Percentiles rank a stretch among this genome's conserved stretches.
Conservation (phyloP, 148 eudicot genomes). For the Camellia granthamiana region DNA sequence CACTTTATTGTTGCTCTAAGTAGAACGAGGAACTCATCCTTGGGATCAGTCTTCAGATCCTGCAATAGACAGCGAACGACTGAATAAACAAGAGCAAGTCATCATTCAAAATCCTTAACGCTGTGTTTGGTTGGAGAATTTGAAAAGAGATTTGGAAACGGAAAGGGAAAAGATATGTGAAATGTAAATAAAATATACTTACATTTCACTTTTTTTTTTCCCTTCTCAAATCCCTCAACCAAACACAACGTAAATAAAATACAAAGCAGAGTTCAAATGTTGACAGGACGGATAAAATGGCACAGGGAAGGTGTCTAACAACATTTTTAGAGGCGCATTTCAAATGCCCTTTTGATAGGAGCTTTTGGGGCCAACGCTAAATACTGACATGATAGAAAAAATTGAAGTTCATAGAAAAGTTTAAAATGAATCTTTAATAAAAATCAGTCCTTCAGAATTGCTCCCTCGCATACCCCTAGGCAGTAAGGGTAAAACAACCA, state of each 20-base stretch:
- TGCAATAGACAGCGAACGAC: constrained; percentile 20
- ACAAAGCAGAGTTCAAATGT: neutral
- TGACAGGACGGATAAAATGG: neutral
- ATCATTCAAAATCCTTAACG: neutral
- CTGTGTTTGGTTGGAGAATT: no score
- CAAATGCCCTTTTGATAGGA: neutral
- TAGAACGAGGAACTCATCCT: constrained; percentile 61
- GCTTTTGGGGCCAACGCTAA: neutral
- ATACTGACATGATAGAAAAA: neutral
- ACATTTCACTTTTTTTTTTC: no score
- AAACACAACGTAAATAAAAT: neutral
- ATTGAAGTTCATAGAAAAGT: neutral
- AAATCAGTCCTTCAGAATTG: neutral
- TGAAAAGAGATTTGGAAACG: no score
- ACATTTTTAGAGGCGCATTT: neutral
- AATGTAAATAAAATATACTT: no score
- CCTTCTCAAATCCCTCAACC: no score
- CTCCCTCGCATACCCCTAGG: no score
- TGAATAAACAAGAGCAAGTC: neutral
- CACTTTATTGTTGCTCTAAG: constrained; percentile 77
- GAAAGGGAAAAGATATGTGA: no score
- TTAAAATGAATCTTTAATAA: neutral
- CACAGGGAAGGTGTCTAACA: neutral
- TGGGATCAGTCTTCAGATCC: constrained; percentile 72
- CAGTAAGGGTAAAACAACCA: neutral